Conservation (phyloP, 805 yeast genomes). For the Cyberlindnera nakhonratchasimensis region DNA sequence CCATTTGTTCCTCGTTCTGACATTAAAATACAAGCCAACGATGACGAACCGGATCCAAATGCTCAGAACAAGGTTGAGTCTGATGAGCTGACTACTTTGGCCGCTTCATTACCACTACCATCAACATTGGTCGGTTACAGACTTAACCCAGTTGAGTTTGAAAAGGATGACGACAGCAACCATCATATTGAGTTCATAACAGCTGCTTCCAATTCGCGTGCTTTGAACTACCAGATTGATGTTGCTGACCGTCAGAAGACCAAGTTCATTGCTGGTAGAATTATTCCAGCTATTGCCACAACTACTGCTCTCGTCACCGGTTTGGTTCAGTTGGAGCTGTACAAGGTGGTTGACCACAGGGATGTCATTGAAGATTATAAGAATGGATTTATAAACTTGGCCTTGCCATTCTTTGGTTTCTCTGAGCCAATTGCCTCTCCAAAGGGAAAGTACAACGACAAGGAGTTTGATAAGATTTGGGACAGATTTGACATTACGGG, state of each 20-base stretch:
- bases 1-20: constrained; percentile 75
- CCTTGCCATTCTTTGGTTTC: constrained; percentile 93
- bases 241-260: constrained; percentile 87
- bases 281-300: constrained; percentile 98
- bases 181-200: constrained; percentile 95
- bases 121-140: constrained; percentile 85
- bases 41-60: constrained; percentile 86
- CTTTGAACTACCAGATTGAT: constrained; percentile 84
- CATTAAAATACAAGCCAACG: constrained; percentile 77
- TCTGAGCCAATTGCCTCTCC: constrained; percentile 92
- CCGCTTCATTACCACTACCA: constrained; percentile 83
- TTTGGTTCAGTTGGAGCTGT: constrained; percentile 83
- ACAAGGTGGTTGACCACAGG: constrained; percentile 80
- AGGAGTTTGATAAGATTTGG: constrained; percentile 88
- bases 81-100: constrained; percentile 63
- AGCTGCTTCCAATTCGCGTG: constrained; percentile 96
- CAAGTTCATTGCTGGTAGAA: constrained; percentile 96
- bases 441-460: constrained; percentile 74
- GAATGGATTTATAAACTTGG: constrained; percentile 89
- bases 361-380: constrained; percentile 79
- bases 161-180: constrained; percentile 95
- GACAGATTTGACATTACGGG: constrained; percentile 84
- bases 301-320: constrained; percentile 99
- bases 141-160: constrained; percentile 87
- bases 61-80: constrained; percentile 49